These are phyloP conservation scores for Mycosphaerella arachidis DNA, from an alignment of 2,329 filamentous ascomycete genomes.

Conservation along the genomic window DNA sequence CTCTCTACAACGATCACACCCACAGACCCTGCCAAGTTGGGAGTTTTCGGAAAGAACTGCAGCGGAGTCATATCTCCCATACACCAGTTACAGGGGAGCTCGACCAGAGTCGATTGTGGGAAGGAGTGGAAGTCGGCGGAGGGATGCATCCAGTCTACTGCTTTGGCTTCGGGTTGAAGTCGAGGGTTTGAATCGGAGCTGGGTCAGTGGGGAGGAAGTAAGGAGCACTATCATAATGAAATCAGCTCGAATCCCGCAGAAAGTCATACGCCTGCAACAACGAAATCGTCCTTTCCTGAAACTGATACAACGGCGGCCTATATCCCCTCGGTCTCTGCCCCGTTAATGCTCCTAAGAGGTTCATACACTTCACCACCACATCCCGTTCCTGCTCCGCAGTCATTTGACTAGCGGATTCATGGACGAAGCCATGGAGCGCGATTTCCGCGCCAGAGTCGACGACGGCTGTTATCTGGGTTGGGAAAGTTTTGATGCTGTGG, in stretches of 20 bases:
- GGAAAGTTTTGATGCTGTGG: slow-evolving; percentile 56
- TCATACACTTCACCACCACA: slow-evolving; percentile 47
- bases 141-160: slow-evolving; percentile 45
- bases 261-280: slow-evolving; percentile 48
- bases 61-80: slow-evolving; percentile 50
- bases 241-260: slow-evolving; percentile 50
- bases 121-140: slow-evolving; percentile 31
- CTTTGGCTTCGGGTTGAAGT: slow-evolving; percentile 37
- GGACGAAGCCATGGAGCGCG: slow-evolving; percentile 48
- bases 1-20: slow-evolving; percentile 54
- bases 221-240: slow-evolving; percentile 48
- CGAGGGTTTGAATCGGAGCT: slow-evolving; percentile 39
- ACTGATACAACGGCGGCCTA: slow-evolving; percentile 50
- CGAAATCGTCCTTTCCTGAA: slow-evolving; percentile 46
- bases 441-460: slow-evolving; percentile 52
- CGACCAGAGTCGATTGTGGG: slow-evolving; percentile 36
- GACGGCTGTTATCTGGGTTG: slow-evolving; percentile 47
- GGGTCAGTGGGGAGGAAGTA: slow-evolving; percentile 44
- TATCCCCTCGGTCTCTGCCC: slow-evolving; percentile 48
- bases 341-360: slow-evolving; percentile 40
- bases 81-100: slow-evolving; percentile 51
- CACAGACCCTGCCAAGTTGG: slow-evolving; percentile 56
- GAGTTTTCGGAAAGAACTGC: slow-evolving; percentile 43
- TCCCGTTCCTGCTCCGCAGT: slow-evolving; percentile 48
- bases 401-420: slow-evolving; percentile 45